Percentiles rank a stretch among this genome's conserved stretches.
phyloP scores from a whole-genome alignment of 441 rosid species.

The Mallotus repandus region DNA sequence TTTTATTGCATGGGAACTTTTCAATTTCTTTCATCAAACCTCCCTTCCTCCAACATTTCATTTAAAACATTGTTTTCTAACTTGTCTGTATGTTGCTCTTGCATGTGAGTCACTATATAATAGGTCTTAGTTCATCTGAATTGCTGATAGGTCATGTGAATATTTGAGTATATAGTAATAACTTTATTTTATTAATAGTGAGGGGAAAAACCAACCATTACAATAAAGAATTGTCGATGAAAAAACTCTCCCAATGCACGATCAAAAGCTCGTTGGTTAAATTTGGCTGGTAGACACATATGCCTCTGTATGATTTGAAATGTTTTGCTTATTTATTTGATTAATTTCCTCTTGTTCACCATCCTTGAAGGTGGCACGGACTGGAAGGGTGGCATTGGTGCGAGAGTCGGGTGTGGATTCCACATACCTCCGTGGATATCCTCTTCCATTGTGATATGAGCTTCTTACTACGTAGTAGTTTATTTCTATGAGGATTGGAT shows the following conservation, averaged over 20 bases:
- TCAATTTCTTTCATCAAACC: no score
- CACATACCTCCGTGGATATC: slow-evolving; percentile 65
- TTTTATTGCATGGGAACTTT: no score
- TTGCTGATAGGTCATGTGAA: no score
- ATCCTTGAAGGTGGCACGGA: slow-evolving; percentile 64
- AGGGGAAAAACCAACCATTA: no score
- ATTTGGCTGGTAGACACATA: neutral
- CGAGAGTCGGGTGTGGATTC: slow-evolving; percentile 89
- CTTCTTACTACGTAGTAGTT: neutral
- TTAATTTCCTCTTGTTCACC: neutral
- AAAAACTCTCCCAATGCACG: no score
- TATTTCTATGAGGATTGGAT: neutral
- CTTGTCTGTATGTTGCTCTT: neutral
- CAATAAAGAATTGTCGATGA: no score
- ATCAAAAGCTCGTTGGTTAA: neutral
- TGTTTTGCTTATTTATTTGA: neutral
- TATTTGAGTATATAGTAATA: no score
- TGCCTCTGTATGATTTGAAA: neutral
- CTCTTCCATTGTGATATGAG: slow-evolving; percentile 47
- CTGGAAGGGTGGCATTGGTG: slow-evolving; percentile 72
- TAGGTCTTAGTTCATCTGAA: no score
- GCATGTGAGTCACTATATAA: neutral
- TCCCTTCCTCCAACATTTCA: no score
- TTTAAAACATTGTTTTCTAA: neutral
- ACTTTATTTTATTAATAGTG: no score